phyloP scores from a whole-genome alignment of 768 basidiomycete genomes.

The Lentinula lateritia region DNA sequence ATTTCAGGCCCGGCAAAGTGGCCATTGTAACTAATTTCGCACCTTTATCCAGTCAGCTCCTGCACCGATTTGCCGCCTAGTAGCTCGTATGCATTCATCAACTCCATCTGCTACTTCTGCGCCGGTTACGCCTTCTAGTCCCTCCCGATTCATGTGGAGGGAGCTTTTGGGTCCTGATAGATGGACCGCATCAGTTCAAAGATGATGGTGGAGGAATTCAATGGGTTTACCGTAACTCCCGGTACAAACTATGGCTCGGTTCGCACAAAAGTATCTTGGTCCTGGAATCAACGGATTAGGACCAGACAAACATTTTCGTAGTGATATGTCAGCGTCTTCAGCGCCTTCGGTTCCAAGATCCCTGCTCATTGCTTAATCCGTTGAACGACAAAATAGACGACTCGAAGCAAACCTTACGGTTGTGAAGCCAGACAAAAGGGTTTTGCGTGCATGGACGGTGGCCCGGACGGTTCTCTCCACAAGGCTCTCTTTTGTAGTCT shows the following conservation, averaged over 20 bases:
- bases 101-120: conserved; percentile 56
- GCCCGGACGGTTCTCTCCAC: conserved; percentile 58
- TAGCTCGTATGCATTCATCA: conserved; percentile 48
- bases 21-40: conserved; percentile 5
- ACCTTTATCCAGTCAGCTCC: conserved; percentile 71
- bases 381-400: not conserved
- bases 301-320: conserved; percentile 50
- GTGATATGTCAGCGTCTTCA: conserved; percentile 51
- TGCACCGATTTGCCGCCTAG: conserved; percentile 56
- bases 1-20: not conserved
- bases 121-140: conserved; percentile 51
- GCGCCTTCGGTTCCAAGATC: conserved; percentile 70
- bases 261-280: conserved; percentile 58
- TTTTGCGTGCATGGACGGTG: conserved; percentile 50
- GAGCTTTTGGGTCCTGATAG: conserved; percentile 47
- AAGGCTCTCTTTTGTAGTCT: conserved; percentile 51
- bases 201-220: conserved; percentile 6
- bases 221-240: conserved; percentile 48
- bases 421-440: conserved; percentile 59
- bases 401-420: conserved; percentile 37
- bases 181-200: not conserved
- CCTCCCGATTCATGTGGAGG: conserved; percentile 39
- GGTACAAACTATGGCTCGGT: conserved; percentile 52
- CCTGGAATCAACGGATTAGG: conserved; percentile 47
- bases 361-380: conserved; percentile 21